Base-by-base conservation (phyloP, 2,329 filamentous ascomycete genomes). In the Beauveria sp. region DNA sequence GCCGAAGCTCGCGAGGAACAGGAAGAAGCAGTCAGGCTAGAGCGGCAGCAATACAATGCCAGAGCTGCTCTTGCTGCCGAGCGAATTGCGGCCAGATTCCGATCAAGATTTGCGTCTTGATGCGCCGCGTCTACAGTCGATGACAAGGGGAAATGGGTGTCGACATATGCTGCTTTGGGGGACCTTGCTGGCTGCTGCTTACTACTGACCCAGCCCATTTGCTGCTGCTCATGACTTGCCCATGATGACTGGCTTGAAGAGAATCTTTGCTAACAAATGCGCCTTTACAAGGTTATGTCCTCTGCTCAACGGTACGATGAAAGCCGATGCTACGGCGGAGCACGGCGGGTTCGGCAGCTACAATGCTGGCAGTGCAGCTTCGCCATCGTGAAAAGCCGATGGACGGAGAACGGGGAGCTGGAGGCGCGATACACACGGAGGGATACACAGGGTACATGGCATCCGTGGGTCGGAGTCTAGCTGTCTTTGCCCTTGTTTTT, bases 251-350 rank as follows among this genome's bases (percentile, higher is more conserved):
- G 22, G 52, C 34, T 50, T 18, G 22, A 50, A 47, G 59, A 38
- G 47, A 55, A 60, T 57, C 22, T 58, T 54, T 65, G 67, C 72
- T 73, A 69, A 73, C 68, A 58, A 52, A 63, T 58, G 9, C 9
- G 64, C 61, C 26, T 62, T 62, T 63, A 61, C 71, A 81, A 91
- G 87, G 73, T 83, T 93, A 69, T 96, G 91, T 73, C 91, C 91
- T 53, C 80, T 95, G 73, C 86, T 96, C 64, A 96, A 96, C 71
- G 91, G 91, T 58, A 90, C 89, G 38, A 89, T 89, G 78, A 88
- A 89, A 66, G 76, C 78, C 45, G 81, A 83, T 64, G 77, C 78
- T 62, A 75, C 77, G n/a, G 76, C 77, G 43, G 83, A 85, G 64
- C 79, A 85, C 63, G 80, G 82, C 60, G 81, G 82, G 7, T 86